Percentiles rank a stretch among this genome's conserved stretches.
phyloP scores from a whole-genome alignment of 352 stramenopile genomes.

The Elongisporangium undulatum region DNA sequence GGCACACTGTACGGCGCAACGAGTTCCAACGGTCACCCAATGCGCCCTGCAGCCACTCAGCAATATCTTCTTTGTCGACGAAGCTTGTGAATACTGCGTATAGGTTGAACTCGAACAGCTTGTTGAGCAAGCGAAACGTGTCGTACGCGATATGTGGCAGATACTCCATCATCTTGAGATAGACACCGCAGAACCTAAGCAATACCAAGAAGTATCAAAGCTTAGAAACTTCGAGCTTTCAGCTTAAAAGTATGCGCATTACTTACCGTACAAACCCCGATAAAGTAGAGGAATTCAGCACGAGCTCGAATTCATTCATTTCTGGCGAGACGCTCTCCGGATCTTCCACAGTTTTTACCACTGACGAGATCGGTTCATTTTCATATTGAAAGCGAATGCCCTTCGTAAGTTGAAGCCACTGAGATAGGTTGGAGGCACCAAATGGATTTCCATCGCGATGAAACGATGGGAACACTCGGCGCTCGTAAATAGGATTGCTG shows the following conservation, averaged over 20 bases:
- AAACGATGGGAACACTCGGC: slow-evolving; percentile 67
- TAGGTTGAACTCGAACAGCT: slow-evolving; percentile 76
- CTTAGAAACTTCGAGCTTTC: slow-evolving; percentile 2
- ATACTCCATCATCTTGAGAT: slow-evolving; percentile 87
- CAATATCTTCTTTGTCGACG: slow-evolving; percentile 32
- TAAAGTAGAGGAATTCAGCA: slow-evolving; percentile 69
- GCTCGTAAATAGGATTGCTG: slow-evolving; percentile 59
- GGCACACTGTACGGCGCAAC: slow-evolving; percentile 39
- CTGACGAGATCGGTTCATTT: neutral
- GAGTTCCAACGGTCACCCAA: slow-evolving; percentile 32
- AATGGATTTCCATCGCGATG: slow-evolving; percentile 59
- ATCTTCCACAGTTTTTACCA: neutral
- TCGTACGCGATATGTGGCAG: slow-evolving; percentile 70
- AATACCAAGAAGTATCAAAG: slow-evolving; percentile 1
- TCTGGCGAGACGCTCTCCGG: neutral
- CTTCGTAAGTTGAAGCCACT: slow-evolving; percentile 60
- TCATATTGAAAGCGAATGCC: slow-evolving; percentile 44
- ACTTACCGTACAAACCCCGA: slow-evolving; percentile 65
- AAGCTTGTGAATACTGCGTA: slow-evolving; percentile 78
- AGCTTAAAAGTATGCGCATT: neutral
- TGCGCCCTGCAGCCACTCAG: slow-evolving; percentile 40
- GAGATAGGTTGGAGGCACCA: slow-evolving; percentile 32
- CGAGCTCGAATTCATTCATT: slow-evolving; percentile 45
- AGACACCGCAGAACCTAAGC: slow-evolving; percentile 67
- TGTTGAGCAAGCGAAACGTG: slow-evolving; percentile 63